Evolutionary conservation across 768 basidiomycete genomes (phyloP).

Genomic region (Leucosporidium creatinivorum): DNA sequence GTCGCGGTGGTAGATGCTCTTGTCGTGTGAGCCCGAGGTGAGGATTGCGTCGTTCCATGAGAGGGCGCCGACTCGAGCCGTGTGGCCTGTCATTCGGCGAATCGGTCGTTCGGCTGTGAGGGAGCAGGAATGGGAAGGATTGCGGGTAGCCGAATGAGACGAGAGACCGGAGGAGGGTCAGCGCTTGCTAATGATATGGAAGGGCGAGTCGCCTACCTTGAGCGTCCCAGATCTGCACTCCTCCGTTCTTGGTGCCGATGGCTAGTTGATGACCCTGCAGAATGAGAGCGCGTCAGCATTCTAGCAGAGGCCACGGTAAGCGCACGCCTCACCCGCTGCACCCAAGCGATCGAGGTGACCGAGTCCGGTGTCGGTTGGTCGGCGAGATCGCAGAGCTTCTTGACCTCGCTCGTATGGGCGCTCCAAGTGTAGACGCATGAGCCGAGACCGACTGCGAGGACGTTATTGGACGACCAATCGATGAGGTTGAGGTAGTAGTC

Average conservation of each 20-base stretch:
- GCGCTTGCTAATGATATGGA: no score
- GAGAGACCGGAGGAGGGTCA: no score
- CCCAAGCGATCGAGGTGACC: constrained; percentile 87
- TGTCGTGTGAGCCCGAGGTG: constrained; percentile 83
- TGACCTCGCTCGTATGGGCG: constrained; percentile 84
- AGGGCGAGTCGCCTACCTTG: no score
- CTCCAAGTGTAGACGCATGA: constrained; percentile 95
- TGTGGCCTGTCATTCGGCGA: constrained; percentile 80
- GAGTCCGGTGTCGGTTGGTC: constrained; percentile 49
- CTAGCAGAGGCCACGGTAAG: neutral
- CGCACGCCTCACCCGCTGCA: constrained; percentile 54
- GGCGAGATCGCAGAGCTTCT: constrained; percentile 76
- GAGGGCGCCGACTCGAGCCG: constrained; percentile 81
- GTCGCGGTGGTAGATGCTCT: constrained; percentile 84
- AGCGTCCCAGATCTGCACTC: constrained; percentile 81
- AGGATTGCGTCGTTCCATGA: constrained; percentile 88
- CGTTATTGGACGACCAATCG: constrained; percentile 92
- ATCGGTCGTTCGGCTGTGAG: constrained; percentile 38
- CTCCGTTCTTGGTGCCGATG: constrained; percentile 81
- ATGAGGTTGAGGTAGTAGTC: constrained; percentile 98
- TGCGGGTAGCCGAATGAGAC: no score
- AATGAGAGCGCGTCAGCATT: neutral
- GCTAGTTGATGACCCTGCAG: constrained; percentile 72
- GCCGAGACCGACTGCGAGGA: constrained; percentile 86
- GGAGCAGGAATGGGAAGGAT: constrained; percentile 40